Conservation (phyloP, 148 eudicot species). For the Nyssa sinensis region DNA sequence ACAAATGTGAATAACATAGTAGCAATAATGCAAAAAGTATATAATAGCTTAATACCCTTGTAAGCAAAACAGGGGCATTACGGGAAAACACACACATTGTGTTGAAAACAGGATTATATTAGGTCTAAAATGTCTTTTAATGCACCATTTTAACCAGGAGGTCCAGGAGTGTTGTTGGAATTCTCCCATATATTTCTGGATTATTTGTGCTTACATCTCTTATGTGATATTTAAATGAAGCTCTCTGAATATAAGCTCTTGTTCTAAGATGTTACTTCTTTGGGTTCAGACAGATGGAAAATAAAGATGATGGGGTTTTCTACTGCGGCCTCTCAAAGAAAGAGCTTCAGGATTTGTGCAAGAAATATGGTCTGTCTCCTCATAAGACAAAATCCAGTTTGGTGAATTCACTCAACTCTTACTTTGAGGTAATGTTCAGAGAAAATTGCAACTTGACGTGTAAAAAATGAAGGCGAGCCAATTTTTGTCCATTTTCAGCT, state of each 20-base stretch:
- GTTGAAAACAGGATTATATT: too few species aligned
- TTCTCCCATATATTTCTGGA: too few species aligned
- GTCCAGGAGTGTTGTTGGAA: too few species aligned
- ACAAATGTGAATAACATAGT: background rate
- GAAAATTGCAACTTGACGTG: constrained; percentile 1
- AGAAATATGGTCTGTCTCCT: constrained; percentile 53
- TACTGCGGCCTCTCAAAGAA: constrained; percentile 43
- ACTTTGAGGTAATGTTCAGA: constrained; percentile 38
- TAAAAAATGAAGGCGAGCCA: background rate
- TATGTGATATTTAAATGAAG: background rate
- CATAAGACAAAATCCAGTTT: constrained; percentile 48
- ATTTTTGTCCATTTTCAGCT: background rate
- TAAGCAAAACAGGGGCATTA: background rate
- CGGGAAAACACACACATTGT: background rate
- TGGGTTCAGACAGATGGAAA: constrained; percentile 35
- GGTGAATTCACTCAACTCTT: constrained; percentile 43
- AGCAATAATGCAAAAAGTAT: background rate
- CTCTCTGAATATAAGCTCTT: background rate
- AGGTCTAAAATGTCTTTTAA: too few species aligned
- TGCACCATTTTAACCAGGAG: too few species aligned
- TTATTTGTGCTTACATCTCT: background rate
- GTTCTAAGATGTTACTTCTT: constrained; percentile 28
- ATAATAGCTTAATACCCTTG: background rate
- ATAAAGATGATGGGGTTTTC: constrained; percentile 35
- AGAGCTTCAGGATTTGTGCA: constrained; percentile 52